Evolutionary conservation across 2,329 filamentous ascomycete species (phyloP).

Genomic region (Fusarium concolor): DNA sequence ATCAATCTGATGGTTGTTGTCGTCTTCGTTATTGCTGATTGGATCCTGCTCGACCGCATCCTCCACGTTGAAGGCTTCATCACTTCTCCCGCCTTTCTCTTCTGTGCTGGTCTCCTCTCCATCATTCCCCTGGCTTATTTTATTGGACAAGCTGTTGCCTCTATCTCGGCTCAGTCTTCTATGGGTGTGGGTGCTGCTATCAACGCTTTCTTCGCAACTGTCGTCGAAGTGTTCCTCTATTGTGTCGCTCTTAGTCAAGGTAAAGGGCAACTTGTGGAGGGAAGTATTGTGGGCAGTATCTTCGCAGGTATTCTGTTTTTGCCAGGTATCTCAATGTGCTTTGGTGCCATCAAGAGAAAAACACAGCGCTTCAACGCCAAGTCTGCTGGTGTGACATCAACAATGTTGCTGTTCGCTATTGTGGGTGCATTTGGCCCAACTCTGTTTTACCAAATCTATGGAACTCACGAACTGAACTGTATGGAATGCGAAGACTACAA

Average conservation of each 20-base stretch:
- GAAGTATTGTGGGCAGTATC: constrained; percentile 96
- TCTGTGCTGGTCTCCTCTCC: constrained; percentile 84
- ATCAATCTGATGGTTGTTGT: constrained; percentile 97
- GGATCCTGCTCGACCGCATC: constrained; percentile 77
- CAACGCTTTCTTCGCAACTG: constrained; percentile 97
- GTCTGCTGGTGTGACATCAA: constrained; percentile 95
- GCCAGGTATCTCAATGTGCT: constrained; percentile 97
- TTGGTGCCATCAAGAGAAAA: constrained; percentile 96
- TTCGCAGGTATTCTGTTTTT: constrained; percentile 96
- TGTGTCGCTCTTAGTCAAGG: constrained; percentile 93
- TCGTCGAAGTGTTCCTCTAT: constrained; percentile 98
- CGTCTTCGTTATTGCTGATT: constrained; percentile 95
- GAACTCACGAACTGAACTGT: constrained; percentile 95
- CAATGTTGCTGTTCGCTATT: constrained; percentile 96
- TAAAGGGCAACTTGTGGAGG: constrained; percentile 92
- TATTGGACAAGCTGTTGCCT: constrained; percentile 97
- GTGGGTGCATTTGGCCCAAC: constrained; percentile 96
- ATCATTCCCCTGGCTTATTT: constrained; percentile 98
- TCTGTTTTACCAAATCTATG: constrained; percentile 98
- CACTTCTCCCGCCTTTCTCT: constrained; percentile 87
- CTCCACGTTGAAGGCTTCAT: constrained; percentile 78
- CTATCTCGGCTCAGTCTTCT: constrained; percentile 97
- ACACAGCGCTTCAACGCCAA: constrained; percentile 98
- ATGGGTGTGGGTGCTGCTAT: constrained; percentile 98
- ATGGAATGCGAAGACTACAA: constrained; percentile 67